Evolutionary conservation across 2,329 filamentous ascomycete genomes (phyloP).

Genomic region (Aspergillus terreus): DNA sequence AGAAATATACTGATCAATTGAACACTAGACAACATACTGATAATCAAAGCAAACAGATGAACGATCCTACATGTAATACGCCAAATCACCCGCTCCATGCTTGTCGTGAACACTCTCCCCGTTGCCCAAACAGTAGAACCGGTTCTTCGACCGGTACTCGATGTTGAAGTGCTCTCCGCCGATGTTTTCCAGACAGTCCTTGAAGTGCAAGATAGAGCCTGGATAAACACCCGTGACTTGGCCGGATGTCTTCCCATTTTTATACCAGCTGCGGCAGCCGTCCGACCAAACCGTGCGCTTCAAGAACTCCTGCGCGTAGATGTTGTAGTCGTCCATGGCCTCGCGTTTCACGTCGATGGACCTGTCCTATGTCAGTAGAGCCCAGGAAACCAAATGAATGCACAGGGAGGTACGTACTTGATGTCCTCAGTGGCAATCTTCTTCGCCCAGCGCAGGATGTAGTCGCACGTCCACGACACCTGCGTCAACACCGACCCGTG

Average conservation of each 20-base stretch:
- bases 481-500: constrained; percentile 23
- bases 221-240: constrained; percentile 14
- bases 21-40: not conserved
- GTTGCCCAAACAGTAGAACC: constrained; percentile 18
- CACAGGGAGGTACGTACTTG: constrained; percentile 15
- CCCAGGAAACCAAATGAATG: not conserved
- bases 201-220: constrained; percentile 13
- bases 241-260: constrained; percentile 13
- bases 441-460: constrained; percentile 26
- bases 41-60: not conserved
- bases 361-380: constrained; percentile 3
- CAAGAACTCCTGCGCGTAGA: constrained; percentile 30
- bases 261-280: not conserved
- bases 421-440: constrained; percentile 33
- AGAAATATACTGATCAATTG: not conserved
- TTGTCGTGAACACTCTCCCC: constrained; percentile 30
- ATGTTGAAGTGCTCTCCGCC: constrained; percentile 21
- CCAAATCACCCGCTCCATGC: constrained; percentile 25
- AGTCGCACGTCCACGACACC: constrained; percentile 23
- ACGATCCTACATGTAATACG: constrained; percentile 2
- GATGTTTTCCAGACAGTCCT: constrained; percentile 14
- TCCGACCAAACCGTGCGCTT: constrained; percentile 28
- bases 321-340: constrained; percentile 30
- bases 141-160: constrained; percentile 14
- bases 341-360: constrained; percentile 25